A percentile compares a stretch with the other conserved stretches of the same genome.
phyloP scores from a whole-genome alignment of 2,329 filamentous ascomycete genomes.

The Remersonia thermophila region DNA sequence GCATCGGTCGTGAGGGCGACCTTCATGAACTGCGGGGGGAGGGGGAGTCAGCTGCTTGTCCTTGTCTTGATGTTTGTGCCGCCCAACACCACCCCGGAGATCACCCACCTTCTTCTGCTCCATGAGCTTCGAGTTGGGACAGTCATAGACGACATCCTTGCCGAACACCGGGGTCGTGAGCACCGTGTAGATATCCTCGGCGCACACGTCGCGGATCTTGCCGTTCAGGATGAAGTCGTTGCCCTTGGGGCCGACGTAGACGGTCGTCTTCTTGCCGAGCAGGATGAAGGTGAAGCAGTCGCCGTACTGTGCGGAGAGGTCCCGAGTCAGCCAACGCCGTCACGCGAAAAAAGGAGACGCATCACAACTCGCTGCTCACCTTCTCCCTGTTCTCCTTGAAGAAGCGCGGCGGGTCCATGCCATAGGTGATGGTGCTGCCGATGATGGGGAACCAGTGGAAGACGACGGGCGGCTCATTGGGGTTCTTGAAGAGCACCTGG shows the following conservation, averaged over 20 bases:
- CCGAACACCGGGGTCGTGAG: conserved; percentile 53
- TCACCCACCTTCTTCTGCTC: conserved; percentile 65
- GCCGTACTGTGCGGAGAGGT: conserved; percentile 28
- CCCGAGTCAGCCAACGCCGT: not conserved
- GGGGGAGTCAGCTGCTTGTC: conserved; percentile 3
- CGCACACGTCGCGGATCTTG: conserved; percentile 38
- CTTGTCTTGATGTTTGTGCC: too few relatives aligned
- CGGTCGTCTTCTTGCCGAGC: conserved; percentile 37
- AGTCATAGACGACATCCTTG: conserved; percentile 71
- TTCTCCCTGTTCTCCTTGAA: conserved; percentile 61
- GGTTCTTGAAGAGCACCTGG: conserved; percentile 71
- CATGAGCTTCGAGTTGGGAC: conserved; percentile 74
- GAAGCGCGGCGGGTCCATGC: conserved; percentile 86
- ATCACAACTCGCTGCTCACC: too few relatives aligned
- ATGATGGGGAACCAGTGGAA: conserved; percentile 76
- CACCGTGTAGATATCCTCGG: conserved; percentile 41
- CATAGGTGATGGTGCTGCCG: conserved; percentile 85
- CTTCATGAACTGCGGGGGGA: conserved; percentile 47
- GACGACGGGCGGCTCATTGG: conserved; percentile 67
- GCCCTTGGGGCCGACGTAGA: conserved; percentile 36
- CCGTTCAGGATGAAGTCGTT: conserved; percentile 47
- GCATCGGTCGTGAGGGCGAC: conserved; percentile 55
- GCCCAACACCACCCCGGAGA: not conserved
- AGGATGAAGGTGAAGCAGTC: conserved; percentile 43
- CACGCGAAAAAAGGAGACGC: too few relatives aligned